Evolutionary conservation across 2,329 filamentous ascomycete species (phyloP).

Genomic region (Metarhizium humberi): DNA sequence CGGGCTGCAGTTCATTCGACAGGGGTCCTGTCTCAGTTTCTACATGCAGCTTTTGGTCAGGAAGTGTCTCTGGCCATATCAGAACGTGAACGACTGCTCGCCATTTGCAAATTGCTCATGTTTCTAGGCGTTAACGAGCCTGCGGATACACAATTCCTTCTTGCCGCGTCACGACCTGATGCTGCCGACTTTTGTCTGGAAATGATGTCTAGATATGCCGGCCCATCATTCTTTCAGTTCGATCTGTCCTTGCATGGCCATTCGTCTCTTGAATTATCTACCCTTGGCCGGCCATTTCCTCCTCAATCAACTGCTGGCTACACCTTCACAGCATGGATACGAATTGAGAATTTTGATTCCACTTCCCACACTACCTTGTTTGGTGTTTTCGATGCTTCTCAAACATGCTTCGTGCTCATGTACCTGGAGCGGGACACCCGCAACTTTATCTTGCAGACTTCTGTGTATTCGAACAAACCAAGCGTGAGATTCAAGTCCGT

Average conservation of each 20-base stretch:
- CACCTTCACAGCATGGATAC: constrained; percentile 82
- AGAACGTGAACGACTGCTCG: constrained; percentile 52
- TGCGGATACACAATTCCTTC: constrained; percentile 72
- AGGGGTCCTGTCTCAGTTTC: constrained; percentile 57
- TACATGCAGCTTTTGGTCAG: constrained; percentile 50
- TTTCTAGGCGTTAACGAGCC: constrained; percentile 68
- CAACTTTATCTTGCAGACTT: constrained; percentile 94
- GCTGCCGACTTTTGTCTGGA: constrained; percentile 63
- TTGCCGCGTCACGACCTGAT: constrained; percentile 40
- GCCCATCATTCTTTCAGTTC: constrained; percentile 84
- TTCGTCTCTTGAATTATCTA: constrained; percentile 81
- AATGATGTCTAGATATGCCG: constrained; percentile 64
- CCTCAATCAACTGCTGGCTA: constrained; percentile 74
- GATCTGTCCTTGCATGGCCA: constrained; percentile 83
- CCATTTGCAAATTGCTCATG: constrained; percentile 61
- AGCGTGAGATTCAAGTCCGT: constrained; percentile 89
- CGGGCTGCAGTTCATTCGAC: constrained; percentile 62
- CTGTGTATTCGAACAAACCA: constrained; percentile 73
- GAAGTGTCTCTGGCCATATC: constrained; percentile 39
- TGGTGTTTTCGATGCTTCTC: constrained; percentile 82
- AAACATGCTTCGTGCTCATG: constrained; percentile 87
- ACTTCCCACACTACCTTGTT: constrained; percentile 89
- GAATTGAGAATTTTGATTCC: constrained; percentile 77
- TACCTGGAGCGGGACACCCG: constrained; percentile 91
- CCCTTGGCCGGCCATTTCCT: constrained; percentile 77